A percentile compares a stretch with the other conserved stretches of the same genome.
Conservation (phyloP, 2,329 filamentous ascomycete species). For the Ascomycota sp. region DNA sequence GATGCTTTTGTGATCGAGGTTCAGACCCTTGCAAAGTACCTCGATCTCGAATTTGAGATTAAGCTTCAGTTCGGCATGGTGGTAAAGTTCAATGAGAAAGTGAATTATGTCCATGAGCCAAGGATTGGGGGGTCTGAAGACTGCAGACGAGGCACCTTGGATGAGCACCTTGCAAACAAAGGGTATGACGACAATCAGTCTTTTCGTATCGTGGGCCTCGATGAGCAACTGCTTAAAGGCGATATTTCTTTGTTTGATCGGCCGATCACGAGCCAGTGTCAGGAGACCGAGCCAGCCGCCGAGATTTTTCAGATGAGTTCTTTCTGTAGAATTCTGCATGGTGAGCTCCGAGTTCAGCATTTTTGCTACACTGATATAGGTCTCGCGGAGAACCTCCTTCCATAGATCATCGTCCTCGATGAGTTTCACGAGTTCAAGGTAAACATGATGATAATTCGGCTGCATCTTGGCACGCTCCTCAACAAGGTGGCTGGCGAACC, state of each 20-base stretch:
- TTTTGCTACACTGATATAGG: conserved; percentile 63
- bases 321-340: conserved; percentile 61
- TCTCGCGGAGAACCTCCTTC: conserved; percentile 79
- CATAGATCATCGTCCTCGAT: conserved; percentile 62
- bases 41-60: conserved; percentile 98
- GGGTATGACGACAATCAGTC: conserved; percentile 76
- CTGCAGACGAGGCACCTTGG: conserved; percentile 61
- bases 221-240: conserved; percentile 90
- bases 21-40: conserved; percentile 79
- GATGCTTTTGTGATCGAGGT: conserved; percentile 78
- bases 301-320: conserved; percentile 77
- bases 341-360: conserved; percentile 81
- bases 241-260: conserved; percentile 88
- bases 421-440: conserved; percentile 67
- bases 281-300: conserved; percentile 83
- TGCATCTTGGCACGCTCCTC: conserved; percentile 93
- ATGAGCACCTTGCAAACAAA: conserved; percentile 92
- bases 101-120: conserved; percentile 95
- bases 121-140: conserved; percentile 86
- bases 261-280: conserved; percentile 80
- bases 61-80: conserved; percentile 77
- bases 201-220: conserved; percentile 80
- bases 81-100: conserved; percentile 78
- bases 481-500: conserved; percentile 89
- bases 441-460: conserved; percentile 85